Evolutionary conservation across 345 rosid genomes (phyloP).

Genomic region (Linum trigynum): DNA sequence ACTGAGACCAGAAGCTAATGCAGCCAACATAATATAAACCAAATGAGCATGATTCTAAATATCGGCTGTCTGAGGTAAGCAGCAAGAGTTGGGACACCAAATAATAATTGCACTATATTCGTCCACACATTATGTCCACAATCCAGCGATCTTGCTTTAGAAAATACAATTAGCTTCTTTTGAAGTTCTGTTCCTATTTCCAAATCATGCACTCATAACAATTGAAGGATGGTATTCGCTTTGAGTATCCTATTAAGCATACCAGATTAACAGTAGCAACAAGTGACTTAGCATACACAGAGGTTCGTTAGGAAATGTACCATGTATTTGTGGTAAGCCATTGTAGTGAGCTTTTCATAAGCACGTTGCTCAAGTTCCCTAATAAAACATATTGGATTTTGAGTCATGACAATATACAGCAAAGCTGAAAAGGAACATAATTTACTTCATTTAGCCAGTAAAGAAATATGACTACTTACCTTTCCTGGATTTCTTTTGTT

Average conservation of each 20-base stretch:
- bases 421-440: conserved; percentile 4
- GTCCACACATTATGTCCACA: too few species aligned
- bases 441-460: conserved; percentile 10
- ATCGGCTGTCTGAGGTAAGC: too few species aligned
- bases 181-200: too few species aligned
- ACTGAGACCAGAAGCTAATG: too few species aligned
- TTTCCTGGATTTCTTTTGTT: conserved; percentile 58
- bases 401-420: conserved; percentile 7
- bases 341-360: conserved; percentile 61
- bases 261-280: not conserved
- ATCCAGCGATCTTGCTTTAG: too few species aligned
- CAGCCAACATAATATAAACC: not conserved
- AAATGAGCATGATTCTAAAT: too few species aligned
- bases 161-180: too few species aligned
- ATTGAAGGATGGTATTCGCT: too few species aligned
- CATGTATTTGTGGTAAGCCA: conserved; percentile 85
- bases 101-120: too few species aligned
- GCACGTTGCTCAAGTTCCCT: conserved; percentile 72
- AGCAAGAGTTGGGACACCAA: too few species aligned
- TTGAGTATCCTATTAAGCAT: not conserved
- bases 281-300: not conserved
- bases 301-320: conserved; percentile 24
- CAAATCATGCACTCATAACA: too few species aligned
- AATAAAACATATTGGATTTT: conserved; percentile 11
- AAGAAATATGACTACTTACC: conserved; percentile 34